Evolutionary conservation across 2,329 filamentous ascomycete genomes (phyloP).

Genomic region (Epichloe sp.): DNA sequence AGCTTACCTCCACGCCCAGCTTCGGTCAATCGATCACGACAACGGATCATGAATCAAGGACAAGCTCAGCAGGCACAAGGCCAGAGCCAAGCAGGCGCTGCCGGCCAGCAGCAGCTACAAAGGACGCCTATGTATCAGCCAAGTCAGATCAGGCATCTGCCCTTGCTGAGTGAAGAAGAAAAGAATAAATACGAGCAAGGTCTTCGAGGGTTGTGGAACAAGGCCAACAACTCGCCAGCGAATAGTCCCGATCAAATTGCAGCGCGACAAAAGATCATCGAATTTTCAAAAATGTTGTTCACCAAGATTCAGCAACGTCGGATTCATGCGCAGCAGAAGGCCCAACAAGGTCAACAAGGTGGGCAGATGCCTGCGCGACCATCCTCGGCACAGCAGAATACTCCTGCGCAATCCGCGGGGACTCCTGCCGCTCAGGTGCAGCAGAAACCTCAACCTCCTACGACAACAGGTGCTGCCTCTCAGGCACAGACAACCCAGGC

Average conservation of each 20-base stretch:
- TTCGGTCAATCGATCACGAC: neutral
- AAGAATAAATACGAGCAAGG: slow-evolving; percentile 46
- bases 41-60: slow-evolving; percentile 13
- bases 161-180: slow-evolving; percentile 39
- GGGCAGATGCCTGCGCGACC: slow-evolving; percentile 12
- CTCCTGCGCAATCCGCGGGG: slow-evolving; percentile 7
- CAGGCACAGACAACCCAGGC: slow-evolving; percentile 2
- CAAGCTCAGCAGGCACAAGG: slow-evolving; percentile 11
- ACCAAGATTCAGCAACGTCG: slow-evolving; percentile 34
- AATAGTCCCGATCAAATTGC: slow-evolving; percentile 35
- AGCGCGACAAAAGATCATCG: slow-evolving; percentile 43
- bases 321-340: slow-evolving; percentile 20
- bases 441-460: slow-evolving; percentile 2
- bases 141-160: slow-evolving; percentile 36
- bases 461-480: slow-evolving; percentile 1
- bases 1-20: neutral
- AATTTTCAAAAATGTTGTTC: slow-evolving; percentile 46
- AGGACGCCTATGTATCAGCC: slow-evolving; percentile 34
- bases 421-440: slow-evolving; percentile 10
- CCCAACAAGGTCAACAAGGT: slow-evolving; percentile 12
- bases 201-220: slow-evolving; percentile 38
- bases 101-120: slow-evolving; percentile 13
- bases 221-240: slow-evolving; percentile 33
- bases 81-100: slow-evolving; percentile 13
- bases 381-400: slow-evolving; percentile 7